Conservation (phyloP, 805 yeast genomes). For the Candida loeiensis region DNA sequence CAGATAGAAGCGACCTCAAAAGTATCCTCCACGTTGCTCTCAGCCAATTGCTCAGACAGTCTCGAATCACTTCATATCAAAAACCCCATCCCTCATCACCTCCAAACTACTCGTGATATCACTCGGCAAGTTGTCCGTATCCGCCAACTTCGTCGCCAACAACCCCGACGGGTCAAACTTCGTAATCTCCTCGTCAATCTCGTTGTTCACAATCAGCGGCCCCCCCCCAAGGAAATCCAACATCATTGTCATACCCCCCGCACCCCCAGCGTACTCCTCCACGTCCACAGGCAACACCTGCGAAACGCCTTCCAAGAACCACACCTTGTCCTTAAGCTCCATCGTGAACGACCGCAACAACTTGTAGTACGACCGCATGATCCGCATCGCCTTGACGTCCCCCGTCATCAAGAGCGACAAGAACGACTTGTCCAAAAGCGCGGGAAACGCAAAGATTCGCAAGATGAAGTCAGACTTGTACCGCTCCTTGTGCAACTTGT, state of each 20-base stretch:
- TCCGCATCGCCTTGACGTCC: constrained; percentile 83
- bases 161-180: constrained; percentile 43
- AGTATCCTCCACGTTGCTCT: too few relatives aligned
- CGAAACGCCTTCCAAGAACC: constrained; percentile 92
- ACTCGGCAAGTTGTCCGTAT: constrained; percentile 56
- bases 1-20: too few relatives aligned
- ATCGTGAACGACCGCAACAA: constrained; percentile 75
- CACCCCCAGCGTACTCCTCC: constrained; percentile 83
- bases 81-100: constrained; percentile 47
- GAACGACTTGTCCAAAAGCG: constrained; percentile 77
- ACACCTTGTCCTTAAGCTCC: constrained; percentile 83
- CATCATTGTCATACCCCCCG: constrained; percentile 91
- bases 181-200: constrained; percentile 37
- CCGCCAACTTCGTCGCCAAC: constrained; percentile 46
- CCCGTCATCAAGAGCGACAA: constrained; percentile 76
- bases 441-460: constrained; percentile 90
- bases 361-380: constrained; percentile 85
- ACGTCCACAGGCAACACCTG: constrained; percentile 87
- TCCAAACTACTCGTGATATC: constrained; percentile 50
- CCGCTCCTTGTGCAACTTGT: constrained; percentile 76
- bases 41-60: too few relatives aligned
- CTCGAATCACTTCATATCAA: constrained; percentile 26
- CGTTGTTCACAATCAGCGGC: constrained; percentile 38
- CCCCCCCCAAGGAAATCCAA: constrained; percentile 78
- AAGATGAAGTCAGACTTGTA: constrained; percentile 82